Evolutionary conservation across 2,329 filamentous ascomycete species (phyloP), one percentile per base, ranked within the genome.

Genomic region (Ceratocystis albifundus): DNA sequence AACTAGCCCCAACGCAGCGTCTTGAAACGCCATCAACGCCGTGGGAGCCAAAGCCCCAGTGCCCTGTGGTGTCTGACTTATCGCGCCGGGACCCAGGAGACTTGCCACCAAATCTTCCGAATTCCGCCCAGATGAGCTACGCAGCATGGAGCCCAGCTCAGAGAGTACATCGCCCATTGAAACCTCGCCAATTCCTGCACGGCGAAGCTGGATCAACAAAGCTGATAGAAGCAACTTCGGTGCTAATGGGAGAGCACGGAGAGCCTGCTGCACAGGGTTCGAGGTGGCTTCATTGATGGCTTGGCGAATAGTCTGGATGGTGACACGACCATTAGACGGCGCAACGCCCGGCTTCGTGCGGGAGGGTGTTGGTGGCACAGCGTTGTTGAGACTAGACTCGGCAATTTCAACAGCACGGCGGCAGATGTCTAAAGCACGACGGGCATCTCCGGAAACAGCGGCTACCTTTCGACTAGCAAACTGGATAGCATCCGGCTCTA

Each of bases 391-490:
- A 12, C 62, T 55, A 36, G 64, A 46, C 75, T 99, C 94, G 36
- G 93, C 94, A 30, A 99, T 85, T 76, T 99, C 94, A 15, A 99
- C 94, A 0, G 94, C 94, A 69, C 94, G 85, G 36, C 94, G 85
- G 74, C 95, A 99, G 68, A 99, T 97, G 72, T 99, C 94, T 22
- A 99, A 81, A 1, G 92, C 94, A 69, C 94, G 85, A 66, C 94
- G 83, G 20, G 94, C 94, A 72, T 99, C 94, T 68, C 94, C 95
- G 70, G 89, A 95, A 57, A 99, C 95, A 48, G 94, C 93, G 4
- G 94, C 94, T 41, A 99, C 94, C 77, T 99, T 99, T 69, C 94
- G 86, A 71, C 90, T 93, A 2, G 94, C 94, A 73, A 99, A 99
- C 76, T 97, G 93, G 62, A 99, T 84, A 15, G 94, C 95, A 72